These are phyloP conservation scores for Macadamia integrifolia DNA, from an alignment of 164 flowering plant species.

Conservation along the genomic window DNA sequence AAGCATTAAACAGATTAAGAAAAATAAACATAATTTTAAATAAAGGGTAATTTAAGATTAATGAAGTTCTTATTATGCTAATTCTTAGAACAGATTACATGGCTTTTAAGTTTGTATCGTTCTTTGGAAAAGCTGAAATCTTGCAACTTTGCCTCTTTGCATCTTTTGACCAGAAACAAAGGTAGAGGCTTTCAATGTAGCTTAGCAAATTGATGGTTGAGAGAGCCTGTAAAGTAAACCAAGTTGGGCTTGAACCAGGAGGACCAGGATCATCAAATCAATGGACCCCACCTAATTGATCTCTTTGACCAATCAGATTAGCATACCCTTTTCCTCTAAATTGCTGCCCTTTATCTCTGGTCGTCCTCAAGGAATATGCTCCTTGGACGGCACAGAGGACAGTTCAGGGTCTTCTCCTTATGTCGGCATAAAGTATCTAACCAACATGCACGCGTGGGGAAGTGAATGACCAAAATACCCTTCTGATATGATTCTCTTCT, in stretches of 20 bases:
- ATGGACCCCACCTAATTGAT: neutral
- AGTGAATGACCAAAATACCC: neutral
- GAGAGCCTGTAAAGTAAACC: too few species aligned
- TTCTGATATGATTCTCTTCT: conserved; percentile 3
- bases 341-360: neutral
- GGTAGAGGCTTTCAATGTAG: too few species aligned
- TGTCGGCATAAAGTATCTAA: too few species aligned
- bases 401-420: too few species aligned
- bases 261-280: neutral
- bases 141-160: neutral
- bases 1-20: neutral
- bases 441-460: too few species aligned
- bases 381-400: too few species aligned
- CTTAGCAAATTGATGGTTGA: too few species aligned
- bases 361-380: neutral
- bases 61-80: too few species aligned
- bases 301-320: neutral
- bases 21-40: neutral
- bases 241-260: too few species aligned
- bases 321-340: neutral
- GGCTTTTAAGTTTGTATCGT: too few species aligned
- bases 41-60: too few species aligned
- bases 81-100: neutral
- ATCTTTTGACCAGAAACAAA: neutral
- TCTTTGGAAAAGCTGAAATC: neutral